Percentiles rank a stretch among this genome's conserved stretches.
phyloP scores from a whole-genome alignment of 1,139 yeast species.

The Meyerozyma elateridarum region DNA sequence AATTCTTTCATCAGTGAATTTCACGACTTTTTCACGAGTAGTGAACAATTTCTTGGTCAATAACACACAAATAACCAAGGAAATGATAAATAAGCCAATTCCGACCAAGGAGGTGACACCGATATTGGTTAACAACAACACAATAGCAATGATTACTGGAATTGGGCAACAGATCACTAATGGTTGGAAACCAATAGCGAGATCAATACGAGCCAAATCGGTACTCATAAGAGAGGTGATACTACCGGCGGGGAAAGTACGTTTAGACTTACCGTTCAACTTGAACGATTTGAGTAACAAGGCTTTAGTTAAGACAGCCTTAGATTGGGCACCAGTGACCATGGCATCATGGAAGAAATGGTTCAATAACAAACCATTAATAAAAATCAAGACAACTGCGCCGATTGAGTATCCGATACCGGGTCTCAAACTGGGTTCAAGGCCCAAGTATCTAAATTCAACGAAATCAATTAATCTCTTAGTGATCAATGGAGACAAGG shows the following conservation, averaged over 20 bases:
- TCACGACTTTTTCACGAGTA: conserved; percentile 37
- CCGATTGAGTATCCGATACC: conserved; percentile 42
- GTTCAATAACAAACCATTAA: conserved; percentile 39
- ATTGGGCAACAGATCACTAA: conserved; percentile 42
- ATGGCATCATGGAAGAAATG: conserved; percentile 43
- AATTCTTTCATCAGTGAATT: conserved; percentile 36
- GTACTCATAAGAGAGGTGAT: conserved; percentile 43
- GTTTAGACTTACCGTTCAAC: conserved; percentile 30
- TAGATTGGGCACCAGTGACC: conserved; percentile 45
- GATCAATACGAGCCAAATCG: conserved; percentile 43
- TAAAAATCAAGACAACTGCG: conserved; percentile 34
- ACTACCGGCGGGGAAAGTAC: conserved; percentile 35
- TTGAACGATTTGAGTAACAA: conserved; percentile 37
- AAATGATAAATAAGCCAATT: conserved; percentile 38
- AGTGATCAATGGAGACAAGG: conserved; percentile 40
- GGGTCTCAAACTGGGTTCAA: conserved; percentile 28
- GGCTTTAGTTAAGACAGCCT: conserved; percentile 38
- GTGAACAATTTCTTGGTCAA: conserved; percentile 32
- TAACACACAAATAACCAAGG: conserved; percentile 34
- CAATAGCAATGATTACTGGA: conserved; percentile 39
- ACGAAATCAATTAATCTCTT: conserved; percentile 39
- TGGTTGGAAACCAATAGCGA: conserved; percentile 45
- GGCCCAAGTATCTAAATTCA: conserved; percentile 31
- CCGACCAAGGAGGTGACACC: conserved; percentile 43
- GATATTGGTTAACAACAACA: conserved; percentile 29